phyloP scores from a whole-genome alignment of 2,329 filamentous ascomycete genomes.

The Pyrenochaeta sp. region DNA sequence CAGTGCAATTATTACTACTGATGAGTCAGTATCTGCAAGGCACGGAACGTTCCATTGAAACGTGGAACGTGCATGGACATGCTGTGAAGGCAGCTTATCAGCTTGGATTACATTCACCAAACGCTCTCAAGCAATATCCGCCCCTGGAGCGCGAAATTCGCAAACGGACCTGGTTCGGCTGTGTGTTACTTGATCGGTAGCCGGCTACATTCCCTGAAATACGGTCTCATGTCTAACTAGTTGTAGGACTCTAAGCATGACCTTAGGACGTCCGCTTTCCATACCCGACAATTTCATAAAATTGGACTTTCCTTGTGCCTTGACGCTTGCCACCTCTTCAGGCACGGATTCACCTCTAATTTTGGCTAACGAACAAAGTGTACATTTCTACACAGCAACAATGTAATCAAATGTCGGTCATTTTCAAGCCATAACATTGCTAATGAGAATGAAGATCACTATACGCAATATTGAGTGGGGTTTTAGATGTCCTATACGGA shows the following conservation, averaged over 20 bases:
- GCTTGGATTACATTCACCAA: slow-evolving; percentile 59
- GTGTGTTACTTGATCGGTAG: slow-evolving; percentile 56
- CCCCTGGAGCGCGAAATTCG: slow-evolving; percentile 57
- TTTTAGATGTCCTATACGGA: slow-evolving; percentile 54
- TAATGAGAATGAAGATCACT: slow-evolving; percentile 33
- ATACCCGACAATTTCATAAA: slow-evolving; percentile 57
- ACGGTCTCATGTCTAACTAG: background rate
- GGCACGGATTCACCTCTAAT: no score
- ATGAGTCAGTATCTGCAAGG: slow-evolving; percentile 62
- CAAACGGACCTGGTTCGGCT: slow-evolving; percentile 60
- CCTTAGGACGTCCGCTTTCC: slow-evolving; percentile 57
- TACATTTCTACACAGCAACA: slow-evolving; percentile 44
- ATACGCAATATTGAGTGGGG: slow-evolving; percentile 40
- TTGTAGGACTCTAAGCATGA: slow-evolving; percentile 58
- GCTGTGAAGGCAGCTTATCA: slow-evolving; percentile 60
- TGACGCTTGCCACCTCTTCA: no score
- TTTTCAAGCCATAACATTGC: background rate
- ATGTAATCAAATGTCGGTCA: slow-evolving; percentile 33
- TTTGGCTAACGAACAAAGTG: slow-evolving; percentile 7
- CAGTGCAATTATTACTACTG: slow-evolving; percentile 44
- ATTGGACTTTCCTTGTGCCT: slow-evolving; percentile 39
- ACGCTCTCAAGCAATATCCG: slow-evolving; percentile 46
- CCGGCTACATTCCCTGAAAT: slow-evolving; percentile 1
- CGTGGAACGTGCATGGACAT: slow-evolving; percentile 63
- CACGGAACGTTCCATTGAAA: slow-evolving; percentile 60